Base-by-base conservation (phyloP, 805 yeast species). In the Candida ipomoeae region DNA sequence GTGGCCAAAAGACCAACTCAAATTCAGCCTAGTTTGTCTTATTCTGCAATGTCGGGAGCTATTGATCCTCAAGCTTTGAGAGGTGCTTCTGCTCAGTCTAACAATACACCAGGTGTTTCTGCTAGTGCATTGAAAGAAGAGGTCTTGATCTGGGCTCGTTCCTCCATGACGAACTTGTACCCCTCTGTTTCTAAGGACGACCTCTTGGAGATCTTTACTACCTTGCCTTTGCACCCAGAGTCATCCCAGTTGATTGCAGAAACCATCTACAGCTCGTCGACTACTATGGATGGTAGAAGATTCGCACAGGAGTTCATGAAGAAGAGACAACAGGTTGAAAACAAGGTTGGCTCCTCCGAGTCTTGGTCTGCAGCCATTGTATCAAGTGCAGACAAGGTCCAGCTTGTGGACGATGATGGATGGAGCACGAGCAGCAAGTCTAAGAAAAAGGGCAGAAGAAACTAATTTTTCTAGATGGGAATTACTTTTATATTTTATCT, bases 231-330 rank as follows among this genome's bases (percentile, higher is more conserved):
- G n/a, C 66, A 63, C 44, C 80, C 83, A 37, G 96, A 89, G 58
- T 82, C 96, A 0, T 75, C 78, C 44, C 96, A 85, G 65, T 87
- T 92, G 64, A 90, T 92, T 63, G 85, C 96, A 1, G 99, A 92
- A 62, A 89, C 97, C 11, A 83, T 92, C 51, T 90, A 89, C 70
- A 83, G 94, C 23, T 87, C 89, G 53, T 86, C 96, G 38, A 80
- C 91, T 2, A 85, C 91, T 1, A 84, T 92, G 87, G 97, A 94
- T 66, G 98, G 98, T 21, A 83, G 96, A 64, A 78, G 96, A 57
- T 92, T 91, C 73, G 96, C 99, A 0, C 80, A 79, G 50, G 99
- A 94, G 63, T 94, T 94, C 65, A 75, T 85, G 63, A 86, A 84
- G 68, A 83, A 87, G 63, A 84, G 94, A 62, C 78, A 77, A 53